A percentile compares a stretch with the other conserved stretches of the same genome.
Conservation (phyloP, 2,329 filamentous ascomycete species). For the Aspergillus unguis region DNA sequence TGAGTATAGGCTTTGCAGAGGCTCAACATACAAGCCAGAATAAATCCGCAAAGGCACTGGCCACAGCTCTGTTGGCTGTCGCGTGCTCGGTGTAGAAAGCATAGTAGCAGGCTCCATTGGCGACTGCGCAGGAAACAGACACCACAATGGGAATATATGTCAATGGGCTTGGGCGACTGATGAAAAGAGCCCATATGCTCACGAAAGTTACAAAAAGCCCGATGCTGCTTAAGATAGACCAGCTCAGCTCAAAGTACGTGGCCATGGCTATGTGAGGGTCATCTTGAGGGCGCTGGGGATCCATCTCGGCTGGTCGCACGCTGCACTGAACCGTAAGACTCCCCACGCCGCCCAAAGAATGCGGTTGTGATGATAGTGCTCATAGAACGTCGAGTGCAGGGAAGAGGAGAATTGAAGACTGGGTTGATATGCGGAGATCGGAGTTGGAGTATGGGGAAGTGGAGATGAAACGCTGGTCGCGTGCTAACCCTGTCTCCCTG, state of each 20-base stretch:
- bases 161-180: slow-evolving; percentile 5
- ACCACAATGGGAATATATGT: slow-evolving; percentile 7
- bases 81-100: slow-evolving; percentile 11
- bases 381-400: not conserved
- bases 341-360: not conserved
- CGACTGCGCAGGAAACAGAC: slow-evolving; percentile 7
- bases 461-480: slow-evolving; percentile 5
- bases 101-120: slow-evolving; percentile 9
- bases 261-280: not conserved
- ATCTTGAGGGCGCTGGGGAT: not conserved
- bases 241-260: slow-evolving; percentile 10
- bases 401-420: not conserved
- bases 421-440: not conserved
- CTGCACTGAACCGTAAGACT: not conserved
- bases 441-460: not conserved
- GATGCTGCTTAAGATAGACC: slow-evolving; percentile 10
- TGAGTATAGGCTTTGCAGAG: not conserved
- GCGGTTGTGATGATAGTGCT: not conserved
- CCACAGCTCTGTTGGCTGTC: not conserved
- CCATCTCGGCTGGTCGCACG: not conserved
- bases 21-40: slow-evolving; percentile 8
- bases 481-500: not conserved
- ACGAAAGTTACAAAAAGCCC: slow-evolving; percentile 7
- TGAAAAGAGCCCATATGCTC: slow-evolving; percentile 7
- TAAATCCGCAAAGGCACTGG: slow-evolving; percentile 9